These are phyloP conservation scores for Pestalotiopsis sp. DNA, from an alignment of 2,329 filamentous ascomycete genomes.

Conservation along the genomic window DNA sequence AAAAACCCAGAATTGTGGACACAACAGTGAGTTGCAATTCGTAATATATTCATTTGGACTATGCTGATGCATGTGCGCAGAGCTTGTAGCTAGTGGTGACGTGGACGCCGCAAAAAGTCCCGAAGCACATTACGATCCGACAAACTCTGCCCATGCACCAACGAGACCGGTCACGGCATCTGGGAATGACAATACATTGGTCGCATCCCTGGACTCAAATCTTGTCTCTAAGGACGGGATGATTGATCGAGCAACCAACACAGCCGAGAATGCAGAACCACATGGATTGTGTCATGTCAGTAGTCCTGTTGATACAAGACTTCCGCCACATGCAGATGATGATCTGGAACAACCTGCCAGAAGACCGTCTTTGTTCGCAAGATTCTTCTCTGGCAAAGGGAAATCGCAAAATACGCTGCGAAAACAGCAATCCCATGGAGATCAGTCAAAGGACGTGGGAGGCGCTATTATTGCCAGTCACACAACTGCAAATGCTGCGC, in stretches of 20 bases:
- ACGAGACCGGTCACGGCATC: background rate
- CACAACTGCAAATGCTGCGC: constrained; percentile 2
- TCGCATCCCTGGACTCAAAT: constrained; percentile 25
- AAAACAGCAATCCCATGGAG: constrained; percentile 17
- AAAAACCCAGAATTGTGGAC: too few relatives aligned
- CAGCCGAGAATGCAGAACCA: constrained; percentile 42
- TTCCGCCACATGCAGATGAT: constrained; percentile 42
- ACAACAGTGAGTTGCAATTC: background rate
- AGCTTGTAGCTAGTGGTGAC: background rate
- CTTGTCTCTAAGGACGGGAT: constrained; percentile 41
- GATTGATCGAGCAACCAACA: constrained; percentile 39
- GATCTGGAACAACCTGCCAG: constrained; percentile 15
- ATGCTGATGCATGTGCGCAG: background rate
- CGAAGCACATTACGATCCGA: constrained; percentile 30
- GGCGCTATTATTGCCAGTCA: constrained; percentile 9
- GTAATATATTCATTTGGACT: background rate
- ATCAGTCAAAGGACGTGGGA: constrained; percentile 11
- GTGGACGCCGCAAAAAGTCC: constrained; percentile 24
- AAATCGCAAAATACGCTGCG: constrained; percentile 20
- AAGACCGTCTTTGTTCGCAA: constrained; percentile 36
- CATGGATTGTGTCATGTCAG: constrained; percentile 31
- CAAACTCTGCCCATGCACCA: constrained; percentile 23
- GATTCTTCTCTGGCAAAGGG: constrained; percentile 36
- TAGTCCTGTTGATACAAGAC: constrained; percentile 38
- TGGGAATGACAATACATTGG: background rate